These are phyloP conservation scores for Heracleum sosnowskyi DNA, from an alignment of 129 eudicot genomes.

Conservation along the genomic window DNA sequence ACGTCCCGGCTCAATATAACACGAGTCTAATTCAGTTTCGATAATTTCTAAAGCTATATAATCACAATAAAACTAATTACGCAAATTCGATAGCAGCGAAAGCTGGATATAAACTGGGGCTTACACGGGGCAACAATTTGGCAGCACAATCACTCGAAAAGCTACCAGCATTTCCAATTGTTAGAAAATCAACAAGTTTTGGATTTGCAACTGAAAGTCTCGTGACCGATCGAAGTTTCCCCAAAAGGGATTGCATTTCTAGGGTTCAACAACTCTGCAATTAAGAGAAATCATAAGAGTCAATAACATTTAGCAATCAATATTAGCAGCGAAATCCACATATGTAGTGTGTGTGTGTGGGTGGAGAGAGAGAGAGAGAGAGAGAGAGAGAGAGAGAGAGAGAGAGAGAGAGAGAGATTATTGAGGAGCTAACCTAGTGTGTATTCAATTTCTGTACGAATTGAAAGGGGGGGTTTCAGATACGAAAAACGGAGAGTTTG, in stretches of 20 bases:
- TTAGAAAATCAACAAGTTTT: neutral
- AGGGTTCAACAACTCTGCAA: constrained; percentile 6
- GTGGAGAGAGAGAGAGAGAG: neutral
- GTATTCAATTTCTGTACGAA: neutral
- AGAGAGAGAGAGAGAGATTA: neutral
- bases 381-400: neutral
- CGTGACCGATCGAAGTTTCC: constrained; percentile 28
- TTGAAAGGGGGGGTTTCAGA: neutral
- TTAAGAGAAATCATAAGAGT: neutral
- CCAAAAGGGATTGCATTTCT: constrained; percentile 43
- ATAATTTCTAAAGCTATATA: neutral
- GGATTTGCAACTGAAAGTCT: constrained; percentile 12
- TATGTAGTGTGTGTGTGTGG: too few relatives aligned
- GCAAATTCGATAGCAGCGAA: neutral
- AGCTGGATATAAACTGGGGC: neutral
- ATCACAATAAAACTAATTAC: neutral
- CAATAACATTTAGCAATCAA: neutral
- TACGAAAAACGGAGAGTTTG: neutral
- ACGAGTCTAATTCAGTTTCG: neutral
- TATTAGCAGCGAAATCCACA: neutral
- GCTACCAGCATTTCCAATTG: neutral
- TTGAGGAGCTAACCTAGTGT: neutral
- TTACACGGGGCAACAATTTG: neutral
- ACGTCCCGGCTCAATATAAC: neutral
- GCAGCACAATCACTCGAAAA: neutral